A percentile compares a stretch with the other conserved stretches of the same genome.
phyloP scores from a whole-genome alignment of 257 asterid genomes.

The Ajuga chamaepitys region DNA sequence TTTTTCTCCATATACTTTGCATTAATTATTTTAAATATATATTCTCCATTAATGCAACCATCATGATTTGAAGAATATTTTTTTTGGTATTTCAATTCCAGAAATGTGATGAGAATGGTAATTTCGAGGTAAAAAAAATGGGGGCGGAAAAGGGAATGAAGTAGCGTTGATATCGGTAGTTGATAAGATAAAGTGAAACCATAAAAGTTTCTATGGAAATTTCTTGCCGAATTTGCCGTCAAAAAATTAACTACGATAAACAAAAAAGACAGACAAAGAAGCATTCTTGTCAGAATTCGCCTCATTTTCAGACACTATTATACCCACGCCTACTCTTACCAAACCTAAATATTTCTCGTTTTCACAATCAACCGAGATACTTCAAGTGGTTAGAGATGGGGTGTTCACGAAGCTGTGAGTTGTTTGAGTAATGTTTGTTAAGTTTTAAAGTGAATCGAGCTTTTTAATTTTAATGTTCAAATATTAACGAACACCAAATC shows the following conservation, averaged over 20 bases:
- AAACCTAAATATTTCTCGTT: background rate
- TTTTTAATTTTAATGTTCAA: too few species aligned
- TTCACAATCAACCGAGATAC: background rate
- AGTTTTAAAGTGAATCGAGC: too few species aligned
- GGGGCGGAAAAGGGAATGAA: slow-evolving; percentile 11
- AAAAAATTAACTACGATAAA: slow-evolving; percentile 12
- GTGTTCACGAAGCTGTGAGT: too few species aligned
- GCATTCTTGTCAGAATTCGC: slow-evolving; percentile 58
- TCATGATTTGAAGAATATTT: background rate
- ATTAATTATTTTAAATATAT: too few species aligned
- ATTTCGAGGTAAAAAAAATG: slow-evolving; percentile 44
- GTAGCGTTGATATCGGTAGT: slow-evolving; percentile 37
- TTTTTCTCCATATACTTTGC: too few species aligned
- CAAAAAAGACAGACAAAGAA: slow-evolving; percentile 40
- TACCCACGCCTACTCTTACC: slow-evolving; percentile 19
- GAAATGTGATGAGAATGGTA: slow-evolving; percentile 22
- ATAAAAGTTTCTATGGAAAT: slow-evolving; percentile 54
- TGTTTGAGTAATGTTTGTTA: too few species aligned
- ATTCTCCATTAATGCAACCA: background rate
- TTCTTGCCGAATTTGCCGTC: slow-evolving; percentile 42
- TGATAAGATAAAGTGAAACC: slow-evolving; percentile 73
- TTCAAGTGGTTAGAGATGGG: too few species aligned
- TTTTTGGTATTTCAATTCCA: background rate
- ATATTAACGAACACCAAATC: too few species aligned
- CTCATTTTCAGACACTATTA: slow-evolving; percentile 19